Conservation (phyloP, 768 basidiomycete species). For the Xerocomus brunneocitrinus region DNA sequence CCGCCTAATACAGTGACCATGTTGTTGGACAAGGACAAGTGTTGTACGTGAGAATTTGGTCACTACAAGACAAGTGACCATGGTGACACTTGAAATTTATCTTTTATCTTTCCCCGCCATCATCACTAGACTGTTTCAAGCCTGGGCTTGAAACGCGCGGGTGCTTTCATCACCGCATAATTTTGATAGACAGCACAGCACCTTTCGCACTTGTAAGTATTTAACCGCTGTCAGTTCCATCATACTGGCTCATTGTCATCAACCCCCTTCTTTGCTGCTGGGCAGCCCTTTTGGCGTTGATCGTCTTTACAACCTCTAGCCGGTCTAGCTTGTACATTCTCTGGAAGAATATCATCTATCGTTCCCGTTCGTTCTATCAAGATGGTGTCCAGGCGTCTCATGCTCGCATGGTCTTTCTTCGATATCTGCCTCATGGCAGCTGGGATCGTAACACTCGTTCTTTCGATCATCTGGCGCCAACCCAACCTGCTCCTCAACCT, state of each 20-base stretch:
- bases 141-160: no score
- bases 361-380: constrained; percentile 4
- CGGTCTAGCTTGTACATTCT: constrained; percentile 46
- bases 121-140: neutral
- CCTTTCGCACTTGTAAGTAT: constrained; percentile 2
- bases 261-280: constrained; percentile 30
- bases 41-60: neutral
- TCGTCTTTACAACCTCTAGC: constrained; percentile 49
- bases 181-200: neutral
- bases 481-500: constrained; percentile 71
- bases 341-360: constrained; percentile 41
- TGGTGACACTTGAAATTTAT: constrained; percentile 14
- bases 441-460: constrained; percentile 56
- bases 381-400: constrained; percentile 72
- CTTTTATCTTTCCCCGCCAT: neutral
- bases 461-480: constrained; percentile 69
- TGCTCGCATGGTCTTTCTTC: constrained; percentile 69
- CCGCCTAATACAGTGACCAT: constrained; percentile 36
- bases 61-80: constrained; percentile 11
- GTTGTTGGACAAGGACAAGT: neutral
- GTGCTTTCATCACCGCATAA: neutral
- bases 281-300: constrained; percentile 61
- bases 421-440: constrained; percentile 68
- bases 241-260: neutral
- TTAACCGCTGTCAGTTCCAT: constrained; percentile 5